phyloP scores from a whole-genome alignment of 768 basidiomycete species.

The Suillus weaverae region DNA sequence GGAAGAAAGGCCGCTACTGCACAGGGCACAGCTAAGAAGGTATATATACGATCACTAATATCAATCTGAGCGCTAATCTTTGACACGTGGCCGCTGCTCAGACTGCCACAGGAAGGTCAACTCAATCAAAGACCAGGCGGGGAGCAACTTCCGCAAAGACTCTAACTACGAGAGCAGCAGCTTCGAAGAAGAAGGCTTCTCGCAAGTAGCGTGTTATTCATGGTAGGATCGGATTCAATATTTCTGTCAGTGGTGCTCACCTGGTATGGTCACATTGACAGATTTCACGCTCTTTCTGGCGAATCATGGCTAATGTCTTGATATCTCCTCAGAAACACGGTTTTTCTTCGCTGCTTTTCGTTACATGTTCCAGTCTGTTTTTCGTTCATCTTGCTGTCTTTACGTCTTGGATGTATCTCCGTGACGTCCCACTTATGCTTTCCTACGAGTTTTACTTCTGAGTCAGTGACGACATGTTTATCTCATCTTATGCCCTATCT shows the following conservation, averaged over 20 bases:
- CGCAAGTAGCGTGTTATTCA: conserved; percentile 7
- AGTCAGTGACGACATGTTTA: neutral
- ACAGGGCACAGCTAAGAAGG: conserved; percentile 12
- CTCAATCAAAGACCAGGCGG: neutral
- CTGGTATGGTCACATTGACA: neutral
- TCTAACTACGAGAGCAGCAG: neutral
- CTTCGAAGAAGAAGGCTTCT: conserved; percentile 2
- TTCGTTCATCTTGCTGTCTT: neutral
- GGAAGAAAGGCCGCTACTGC: conserved; percentile 9
- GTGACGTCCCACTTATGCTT: neutral
- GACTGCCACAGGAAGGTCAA: neutral
- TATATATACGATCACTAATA: neutral
- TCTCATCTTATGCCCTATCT: neutral
- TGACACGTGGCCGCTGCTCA: neutral
- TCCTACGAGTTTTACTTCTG: conserved; percentile 5
- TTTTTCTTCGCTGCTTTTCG: conserved; percentile 1
- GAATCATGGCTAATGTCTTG: conserved; percentile 4
- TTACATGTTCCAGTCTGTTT: conserved; percentile 1
- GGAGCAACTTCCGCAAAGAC: neutral
- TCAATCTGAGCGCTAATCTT: neutral
- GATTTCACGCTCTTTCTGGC: conserved; percentile 6
- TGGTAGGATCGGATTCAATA: conserved; percentile 4
- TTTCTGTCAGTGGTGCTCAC: neutral
- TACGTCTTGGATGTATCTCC: conserved; percentile 4
- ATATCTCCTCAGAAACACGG: conserved; percentile 6